Percentiles rank a stretch among this genome's conserved stretches.
Conservation (phyloP, 2,329 filamentous ascomycete species). For the Dothiorella sarmentorum region DNA sequence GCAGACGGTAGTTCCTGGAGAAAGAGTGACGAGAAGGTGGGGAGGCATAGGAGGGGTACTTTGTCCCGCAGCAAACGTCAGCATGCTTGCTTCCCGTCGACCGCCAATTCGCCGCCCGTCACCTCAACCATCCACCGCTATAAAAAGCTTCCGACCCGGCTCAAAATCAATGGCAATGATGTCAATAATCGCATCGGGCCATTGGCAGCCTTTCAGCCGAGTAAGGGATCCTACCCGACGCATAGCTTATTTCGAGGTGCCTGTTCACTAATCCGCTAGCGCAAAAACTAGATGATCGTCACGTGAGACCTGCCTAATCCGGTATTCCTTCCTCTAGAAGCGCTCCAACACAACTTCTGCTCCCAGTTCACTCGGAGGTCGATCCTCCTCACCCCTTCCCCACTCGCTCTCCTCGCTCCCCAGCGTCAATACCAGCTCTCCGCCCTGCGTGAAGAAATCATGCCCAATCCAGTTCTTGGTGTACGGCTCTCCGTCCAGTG, state of each 20-base stretch:
- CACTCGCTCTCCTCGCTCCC: slow-evolving; percentile 43
- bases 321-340: no score
- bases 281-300: background rate
- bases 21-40: no score
- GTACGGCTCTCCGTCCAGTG: slow-evolving; percentile 40
- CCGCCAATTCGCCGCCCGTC: no score
- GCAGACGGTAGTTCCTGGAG: background rate
- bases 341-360: no score
- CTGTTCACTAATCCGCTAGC: slow-evolving; percentile 1
- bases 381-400: slow-evolving; percentile 42
- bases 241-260: background rate
- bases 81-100: no score
- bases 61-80: no score
- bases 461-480: slow-evolving; percentile 46
- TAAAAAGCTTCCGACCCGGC: background rate
- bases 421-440: slow-evolving; percentile 42
- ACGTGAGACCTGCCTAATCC: background rate
- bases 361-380: slow-evolving; percentile 33
- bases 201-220: background rate
- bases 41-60: no score
- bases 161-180: no score
- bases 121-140: no score
- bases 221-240: no score
- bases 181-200: background rate
- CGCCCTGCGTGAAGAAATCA: slow-evolving; percentile 44